phyloP scores from a whole-genome alignment of 1,139 yeast genomes.

The Yamadazyma sp. region DNA sequence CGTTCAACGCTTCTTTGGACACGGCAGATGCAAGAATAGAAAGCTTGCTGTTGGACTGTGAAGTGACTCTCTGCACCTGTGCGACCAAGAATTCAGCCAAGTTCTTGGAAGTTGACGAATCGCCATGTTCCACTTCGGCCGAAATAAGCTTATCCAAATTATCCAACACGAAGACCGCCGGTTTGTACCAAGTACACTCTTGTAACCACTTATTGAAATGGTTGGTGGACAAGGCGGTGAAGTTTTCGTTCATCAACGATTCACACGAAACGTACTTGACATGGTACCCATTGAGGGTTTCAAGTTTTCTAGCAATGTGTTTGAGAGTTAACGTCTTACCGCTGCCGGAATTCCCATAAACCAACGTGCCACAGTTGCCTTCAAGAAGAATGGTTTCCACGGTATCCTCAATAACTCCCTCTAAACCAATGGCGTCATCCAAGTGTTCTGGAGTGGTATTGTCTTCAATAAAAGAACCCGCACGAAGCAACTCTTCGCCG shows the following conservation, averaged over 20 bases:
- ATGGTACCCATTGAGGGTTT: slow-evolving; percentile 38
- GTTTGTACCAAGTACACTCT: slow-evolving; percentile 76
- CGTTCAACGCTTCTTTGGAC: slow-evolving; percentile 67
- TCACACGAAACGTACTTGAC: slow-evolving; percentile 52
- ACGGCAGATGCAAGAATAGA: slow-evolving; percentile 58
- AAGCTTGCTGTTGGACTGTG: slow-evolving; percentile 44
- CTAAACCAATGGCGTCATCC: slow-evolving; percentile 57
- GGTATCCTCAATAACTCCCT: slow-evolving; percentile 42
- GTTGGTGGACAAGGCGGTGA: slow-evolving; percentile 42
- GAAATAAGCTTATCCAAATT: slow-evolving; percentile 77
- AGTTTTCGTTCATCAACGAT: slow-evolving; percentile 54
- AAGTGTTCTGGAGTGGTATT: slow-evolving; percentile 12
- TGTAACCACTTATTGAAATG: slow-evolving; percentile 53
- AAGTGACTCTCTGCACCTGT: slow-evolving; percentile 40
- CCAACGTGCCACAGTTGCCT: slow-evolving; percentile 50
- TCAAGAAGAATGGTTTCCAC: slow-evolving; percentile 46
- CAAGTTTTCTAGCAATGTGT: slow-evolving; percentile 39
- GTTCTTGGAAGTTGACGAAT: slow-evolving; percentile 59
- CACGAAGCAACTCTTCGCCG: slow-evolving; percentile 55
- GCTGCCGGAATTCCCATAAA: slow-evolving; percentile 77
- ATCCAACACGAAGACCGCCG: slow-evolving; percentile 73
- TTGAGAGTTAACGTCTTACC: slow-evolving; percentile 68
- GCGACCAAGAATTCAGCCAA: slow-evolving; percentile 47
- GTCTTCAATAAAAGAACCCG: slow-evolving; percentile 46
- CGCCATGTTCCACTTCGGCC: slow-evolving; percentile 71